Conservation (phyloP, 164 flowering plant species). For the Magnolia changhungtana region DNA sequence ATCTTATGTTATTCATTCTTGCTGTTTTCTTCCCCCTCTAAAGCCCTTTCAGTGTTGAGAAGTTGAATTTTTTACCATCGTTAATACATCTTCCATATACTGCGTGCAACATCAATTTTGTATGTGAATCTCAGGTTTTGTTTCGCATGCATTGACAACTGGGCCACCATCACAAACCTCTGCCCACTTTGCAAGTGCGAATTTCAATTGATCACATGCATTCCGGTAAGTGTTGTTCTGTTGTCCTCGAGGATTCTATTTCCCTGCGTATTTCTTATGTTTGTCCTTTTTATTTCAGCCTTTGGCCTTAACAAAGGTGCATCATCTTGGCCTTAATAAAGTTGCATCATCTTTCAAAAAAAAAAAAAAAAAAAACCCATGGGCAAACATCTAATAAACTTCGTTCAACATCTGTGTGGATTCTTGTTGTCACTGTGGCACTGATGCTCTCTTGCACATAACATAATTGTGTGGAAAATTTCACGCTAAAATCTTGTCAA, state of each 20-base stretch:
- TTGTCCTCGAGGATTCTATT: not conserved
- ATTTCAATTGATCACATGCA: constrained; percentile 87
- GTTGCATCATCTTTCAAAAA: not conserved
- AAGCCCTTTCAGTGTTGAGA: not conserved
- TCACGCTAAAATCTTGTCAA: too few relatives aligned
- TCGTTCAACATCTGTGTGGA: not conserved
- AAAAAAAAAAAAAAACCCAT: not conserved
- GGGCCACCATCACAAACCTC: constrained; percentile 93
- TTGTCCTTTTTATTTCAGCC: not conserved
- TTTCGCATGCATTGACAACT: constrained; percentile 95
- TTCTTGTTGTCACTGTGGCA: not conserved
- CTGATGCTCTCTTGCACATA: not conserved
- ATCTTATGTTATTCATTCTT: not conserved
- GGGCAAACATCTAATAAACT: not conserved
- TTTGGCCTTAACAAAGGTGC: not conserved
- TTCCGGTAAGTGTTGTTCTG: constrained; percentile 65
- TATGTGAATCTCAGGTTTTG: constrained; percentile 70
- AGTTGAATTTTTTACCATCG: not conserved
- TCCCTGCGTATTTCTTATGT: not conserved
- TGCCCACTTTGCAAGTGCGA: constrained; percentile 97
- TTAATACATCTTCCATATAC: not conserved
- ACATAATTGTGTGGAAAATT: constrained; percentile 2
- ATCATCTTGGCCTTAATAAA: not conserved
- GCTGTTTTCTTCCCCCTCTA: not conserved
- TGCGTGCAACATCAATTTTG: not conserved